Percentiles rank a stretch among this genome's conserved stretches.
Evolutionary conservation across 2,329 filamentous ascomycete species (phyloP).

Genomic region (Lachnellula arida): DNA sequence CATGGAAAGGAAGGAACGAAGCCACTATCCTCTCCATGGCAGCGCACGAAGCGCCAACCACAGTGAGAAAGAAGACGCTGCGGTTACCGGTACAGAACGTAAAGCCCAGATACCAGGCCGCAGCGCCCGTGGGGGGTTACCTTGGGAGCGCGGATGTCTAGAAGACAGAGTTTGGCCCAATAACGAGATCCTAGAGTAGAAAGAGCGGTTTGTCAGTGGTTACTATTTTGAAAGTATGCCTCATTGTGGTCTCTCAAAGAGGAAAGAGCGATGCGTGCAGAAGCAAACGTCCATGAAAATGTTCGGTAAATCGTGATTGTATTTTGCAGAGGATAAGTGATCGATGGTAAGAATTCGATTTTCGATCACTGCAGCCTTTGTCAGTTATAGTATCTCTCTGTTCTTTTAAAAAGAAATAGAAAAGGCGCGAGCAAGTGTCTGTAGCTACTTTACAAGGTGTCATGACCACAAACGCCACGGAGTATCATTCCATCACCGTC

Average conservation of each 20-base stretch:
- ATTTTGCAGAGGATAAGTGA: constrained; percentile 16
- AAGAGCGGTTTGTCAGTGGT: neutral
- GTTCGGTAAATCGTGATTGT: constrained; percentile 4
- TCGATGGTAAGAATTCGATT: constrained; percentile 20
- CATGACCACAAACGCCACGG: constrained; percentile 22
- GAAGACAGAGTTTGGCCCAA: neutral
- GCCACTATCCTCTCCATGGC: constrained; percentile 44
- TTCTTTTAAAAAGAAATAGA: constrained; percentile 10
- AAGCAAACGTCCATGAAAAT: constrained; percentile 1
- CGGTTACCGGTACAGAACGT: constrained; percentile 14
- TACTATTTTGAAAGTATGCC: neutral
- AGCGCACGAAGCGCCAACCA: constrained; percentile 40
- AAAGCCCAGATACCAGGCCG: constrained; percentile 17
- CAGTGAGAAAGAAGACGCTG: constrained; percentile 48
- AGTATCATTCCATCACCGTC: constrained; percentile 24
- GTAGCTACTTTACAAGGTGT: constrained; percentile 23
- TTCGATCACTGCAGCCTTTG: constrained; percentile 27
- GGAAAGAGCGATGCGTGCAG: constrained; percentile 6
- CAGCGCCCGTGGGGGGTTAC: neutral
- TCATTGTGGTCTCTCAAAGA: constrained; percentile 2
- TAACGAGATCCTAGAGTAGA: neutral
- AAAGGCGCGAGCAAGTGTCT: constrained; percentile 8
- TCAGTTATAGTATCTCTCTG: constrained; percentile 19
- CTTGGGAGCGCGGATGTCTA: neutral
- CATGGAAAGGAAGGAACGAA: neutral